A percentile compares a stretch with the other conserved stretches of the same genome.
phyloP scores from a whole-genome alignment of 129 eudicot species.

The Rutidosis leptorrhynchoides region DNA sequence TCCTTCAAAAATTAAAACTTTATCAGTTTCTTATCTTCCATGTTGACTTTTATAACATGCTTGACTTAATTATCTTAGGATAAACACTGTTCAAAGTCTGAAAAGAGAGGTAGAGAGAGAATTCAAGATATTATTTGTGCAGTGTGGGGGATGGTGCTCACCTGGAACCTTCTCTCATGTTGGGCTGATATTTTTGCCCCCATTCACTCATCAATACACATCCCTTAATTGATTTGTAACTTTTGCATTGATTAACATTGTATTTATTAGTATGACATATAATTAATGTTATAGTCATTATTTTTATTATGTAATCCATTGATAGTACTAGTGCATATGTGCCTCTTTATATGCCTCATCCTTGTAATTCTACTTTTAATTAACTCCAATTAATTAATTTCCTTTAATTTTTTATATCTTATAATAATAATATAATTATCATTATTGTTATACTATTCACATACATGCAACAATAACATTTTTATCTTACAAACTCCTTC shows the following conservation, averaged over 20 bases:
- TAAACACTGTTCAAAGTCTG: slow-evolving; percentile 19
- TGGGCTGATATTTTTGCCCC: slow-evolving; percentile 11
- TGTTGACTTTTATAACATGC: slow-evolving; percentile 21
- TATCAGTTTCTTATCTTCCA: slow-evolving; percentile 17
- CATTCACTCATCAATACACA: slow-evolving; percentile 18
- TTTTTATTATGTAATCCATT: slow-evolving; percentile 22
- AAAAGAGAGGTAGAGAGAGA: slow-evolving; percentile 7
- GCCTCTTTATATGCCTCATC: slow-evolving; percentile 15
- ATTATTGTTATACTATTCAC: no score
- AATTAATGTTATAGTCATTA: slow-evolving; percentile 4
- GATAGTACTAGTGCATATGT: slow-evolving; percentile 12
- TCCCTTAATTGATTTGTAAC: background rate
- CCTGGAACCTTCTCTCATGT: slow-evolving; percentile 37
- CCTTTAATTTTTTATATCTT: no score
- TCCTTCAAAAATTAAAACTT: background rate
- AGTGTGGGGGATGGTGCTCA: slow-evolving; percentile 33
- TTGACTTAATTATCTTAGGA: slow-evolving; percentile 19
- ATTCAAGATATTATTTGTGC: slow-evolving; percentile 25
- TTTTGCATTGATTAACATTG: slow-evolving; percentile 15
- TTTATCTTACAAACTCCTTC: background rate
- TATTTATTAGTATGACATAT: slow-evolving; percentile 12
- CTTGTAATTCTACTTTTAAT: background rate
- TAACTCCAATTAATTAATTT: background rate
- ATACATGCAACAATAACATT: background rate
- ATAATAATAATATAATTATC: background rate